Conservation (phyloP, 129 eudicot species). For the Artemisia tridentata region DNA sequence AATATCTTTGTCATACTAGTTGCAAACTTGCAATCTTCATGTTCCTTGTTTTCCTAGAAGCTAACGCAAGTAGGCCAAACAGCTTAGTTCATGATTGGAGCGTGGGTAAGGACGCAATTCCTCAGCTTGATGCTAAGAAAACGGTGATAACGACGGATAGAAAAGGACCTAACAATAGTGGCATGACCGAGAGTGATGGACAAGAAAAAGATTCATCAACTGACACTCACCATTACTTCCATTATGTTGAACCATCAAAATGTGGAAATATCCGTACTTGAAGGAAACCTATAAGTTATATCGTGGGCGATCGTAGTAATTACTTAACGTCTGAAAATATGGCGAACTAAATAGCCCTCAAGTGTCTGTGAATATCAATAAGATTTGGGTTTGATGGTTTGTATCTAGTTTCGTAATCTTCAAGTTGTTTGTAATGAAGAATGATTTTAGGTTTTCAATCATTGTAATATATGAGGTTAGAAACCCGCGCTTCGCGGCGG, state of each 20-base stretch:
- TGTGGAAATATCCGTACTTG: constrained; percentile 7
- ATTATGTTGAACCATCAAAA: constrained; percentile 24
- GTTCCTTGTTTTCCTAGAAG: constrained; percentile 10
- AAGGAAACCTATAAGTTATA: neutral
- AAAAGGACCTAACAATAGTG: neutral
- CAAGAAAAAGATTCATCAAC: constrained; percentile 17
- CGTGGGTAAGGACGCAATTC: neutral
- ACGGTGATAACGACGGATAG: neutral
- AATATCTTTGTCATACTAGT: constrained; percentile 8
- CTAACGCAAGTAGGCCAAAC: constrained; percentile 13
- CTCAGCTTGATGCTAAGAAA: constrained; percentile 15
- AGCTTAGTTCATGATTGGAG: neutral
- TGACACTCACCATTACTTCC: constrained; percentile 25
- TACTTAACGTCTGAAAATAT: neutral
- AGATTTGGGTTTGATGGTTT: neutral
- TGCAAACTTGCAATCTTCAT: constrained; percentile 14
- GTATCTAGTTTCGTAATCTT: neutral
- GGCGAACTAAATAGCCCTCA: neutral
- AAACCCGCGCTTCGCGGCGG: too few relatives aligned
- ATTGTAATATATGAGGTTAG: too few relatives aligned
- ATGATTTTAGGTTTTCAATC: neutral
- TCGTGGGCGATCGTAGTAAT: neutral
- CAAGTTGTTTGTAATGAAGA: neutral
- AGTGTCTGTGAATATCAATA: neutral
- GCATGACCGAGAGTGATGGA: constrained; percentile 3